Evolutionary conservation across 345 rosid species (phyloP).

Genomic region (Bruguiera parviflora): DNA sequence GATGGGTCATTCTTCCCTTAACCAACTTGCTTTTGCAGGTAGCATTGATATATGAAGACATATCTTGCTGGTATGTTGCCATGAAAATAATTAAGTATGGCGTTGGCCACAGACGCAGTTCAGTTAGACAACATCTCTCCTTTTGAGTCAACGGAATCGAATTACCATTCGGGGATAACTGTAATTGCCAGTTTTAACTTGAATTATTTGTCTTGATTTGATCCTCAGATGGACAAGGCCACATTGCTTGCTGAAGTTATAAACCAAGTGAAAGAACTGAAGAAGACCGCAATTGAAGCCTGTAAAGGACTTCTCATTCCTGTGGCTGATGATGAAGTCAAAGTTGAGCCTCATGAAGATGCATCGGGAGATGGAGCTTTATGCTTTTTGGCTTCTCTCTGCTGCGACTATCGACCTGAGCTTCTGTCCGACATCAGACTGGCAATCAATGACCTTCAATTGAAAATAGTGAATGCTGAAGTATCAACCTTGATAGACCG

Average conservation of each 20-base stretch:
- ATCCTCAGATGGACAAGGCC: constrained; percentile 66
- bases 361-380: constrained; percentile 21
- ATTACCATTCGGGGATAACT: not conserved
- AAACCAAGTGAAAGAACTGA: constrained; percentile 45
- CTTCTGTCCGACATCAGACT: constrained; percentile 45
- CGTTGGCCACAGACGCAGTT: not conserved
- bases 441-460: constrained; percentile 42
- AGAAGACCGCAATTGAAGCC: constrained; percentile 43
- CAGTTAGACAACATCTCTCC: not conserved
- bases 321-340: constrained; percentile 46
- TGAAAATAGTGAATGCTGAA: constrained; percentile 43
- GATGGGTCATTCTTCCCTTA: constrained; percentile 4
- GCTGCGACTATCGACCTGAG: constrained; percentile 53
- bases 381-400: constrained; percentile 44
- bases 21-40: constrained; percentile 23
- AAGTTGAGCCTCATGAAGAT: constrained; percentile 35
- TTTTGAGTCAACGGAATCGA: not conserved
- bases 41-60: constrained; percentile 19
- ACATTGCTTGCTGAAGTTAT: constrained; percentile 64
- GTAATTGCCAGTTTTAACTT: not conserved
- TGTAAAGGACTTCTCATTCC: constrained; percentile 51
- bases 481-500: constrained; percentile 52
- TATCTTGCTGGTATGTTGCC: constrained; percentile 27
- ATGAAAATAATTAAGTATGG: not conserved
- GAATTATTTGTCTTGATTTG: not conserved